Conservation (phyloP, 345 rosid species). For the Hibiscus syriacus region DNA sequence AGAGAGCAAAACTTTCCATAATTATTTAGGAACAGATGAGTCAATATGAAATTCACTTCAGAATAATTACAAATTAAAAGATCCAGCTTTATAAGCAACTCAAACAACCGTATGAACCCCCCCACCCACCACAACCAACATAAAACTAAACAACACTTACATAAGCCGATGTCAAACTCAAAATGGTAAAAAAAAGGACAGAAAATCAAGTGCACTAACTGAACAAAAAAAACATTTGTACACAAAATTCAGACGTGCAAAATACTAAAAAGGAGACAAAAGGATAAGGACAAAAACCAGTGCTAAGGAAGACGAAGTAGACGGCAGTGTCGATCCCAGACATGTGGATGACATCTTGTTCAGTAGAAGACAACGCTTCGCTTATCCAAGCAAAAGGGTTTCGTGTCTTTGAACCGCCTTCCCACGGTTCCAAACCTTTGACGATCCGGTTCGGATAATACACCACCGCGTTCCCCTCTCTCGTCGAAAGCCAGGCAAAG, state of each 20-base stretch:
- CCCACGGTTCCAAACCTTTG: constrained; percentile 70
- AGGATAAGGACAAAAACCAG: constrained; percentile 37
- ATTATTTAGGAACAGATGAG: no score
- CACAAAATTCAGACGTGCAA: not conserved
- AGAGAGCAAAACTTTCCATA: no score
- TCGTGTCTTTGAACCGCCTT: constrained; percentile 47
- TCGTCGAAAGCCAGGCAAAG: constrained; percentile 66
- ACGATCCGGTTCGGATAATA: constrained; percentile 88
- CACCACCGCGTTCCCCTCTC: constrained; percentile 51
- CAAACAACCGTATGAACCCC: no score
- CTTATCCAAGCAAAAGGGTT: constrained; percentile 73
- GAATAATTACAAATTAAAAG: no score
- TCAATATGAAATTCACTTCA: no score
- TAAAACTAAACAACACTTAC: no score
- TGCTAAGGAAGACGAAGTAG: constrained; percentile 81
- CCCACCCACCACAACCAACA: no score
- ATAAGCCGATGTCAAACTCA: no score
- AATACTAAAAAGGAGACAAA: not conserved
- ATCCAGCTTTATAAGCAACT: no score
- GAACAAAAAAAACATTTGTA: not conserved
- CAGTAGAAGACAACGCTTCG: constrained; percentile 61
- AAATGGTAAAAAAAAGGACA: not conserved
- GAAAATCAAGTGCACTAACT: not conserved
- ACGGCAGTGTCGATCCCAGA: constrained; percentile 91
- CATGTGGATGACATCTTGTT: constrained; percentile 53